Conservation (phyloP, 2,329 filamentous ascomycete genomes). For the Neodidymelliopsis sp. region DNA sequence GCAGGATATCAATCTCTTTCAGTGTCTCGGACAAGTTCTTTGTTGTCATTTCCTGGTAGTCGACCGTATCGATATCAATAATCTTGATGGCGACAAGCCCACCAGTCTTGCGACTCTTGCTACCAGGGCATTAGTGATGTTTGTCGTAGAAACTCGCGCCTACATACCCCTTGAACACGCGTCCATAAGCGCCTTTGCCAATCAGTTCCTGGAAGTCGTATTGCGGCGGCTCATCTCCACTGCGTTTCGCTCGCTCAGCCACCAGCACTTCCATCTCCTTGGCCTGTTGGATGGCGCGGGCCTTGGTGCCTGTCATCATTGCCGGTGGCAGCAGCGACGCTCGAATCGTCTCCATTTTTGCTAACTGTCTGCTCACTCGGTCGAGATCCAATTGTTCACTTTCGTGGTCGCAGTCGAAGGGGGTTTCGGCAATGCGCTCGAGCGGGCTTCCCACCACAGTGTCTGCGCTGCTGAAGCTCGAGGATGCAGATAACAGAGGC, state of each 20-base stretch:
- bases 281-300: conserved; percentile 72
- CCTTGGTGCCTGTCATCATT: conserved; percentile 54
- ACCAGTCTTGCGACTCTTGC: conserved; percentile 50
- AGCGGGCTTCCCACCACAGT: conserved; percentile 29
- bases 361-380: conserved; percentile 9
- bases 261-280: conserved; percentile 72
- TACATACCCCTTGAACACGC: conserved; percentile 71
- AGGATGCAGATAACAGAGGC: conserved; percentile 18
- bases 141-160: background rate
- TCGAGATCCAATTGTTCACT: conserved; percentile 15
- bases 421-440: conserved; percentile 37
- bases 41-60: conserved; percentile 57
- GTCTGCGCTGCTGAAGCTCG: conserved; percentile 25
- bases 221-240: conserved; percentile 66
- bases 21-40: conserved; percentile 61
- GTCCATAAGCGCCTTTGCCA: conserved; percentile 76
- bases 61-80: conserved; percentile 81
- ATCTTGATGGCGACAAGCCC: conserved; percentile 79
- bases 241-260: conserved; percentile 66
- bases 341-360: conserved; percentile 41
- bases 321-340: conserved; percentile 36
- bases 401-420: conserved; percentile 23
- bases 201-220: conserved; percentile 77
- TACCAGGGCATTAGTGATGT: conserved; percentile 31
- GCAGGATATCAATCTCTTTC: conserved; percentile 71